Evolutionary conservation across 352 stramenopile genomes (phyloP).

Genomic region (Globisporangium splendens): DNA sequence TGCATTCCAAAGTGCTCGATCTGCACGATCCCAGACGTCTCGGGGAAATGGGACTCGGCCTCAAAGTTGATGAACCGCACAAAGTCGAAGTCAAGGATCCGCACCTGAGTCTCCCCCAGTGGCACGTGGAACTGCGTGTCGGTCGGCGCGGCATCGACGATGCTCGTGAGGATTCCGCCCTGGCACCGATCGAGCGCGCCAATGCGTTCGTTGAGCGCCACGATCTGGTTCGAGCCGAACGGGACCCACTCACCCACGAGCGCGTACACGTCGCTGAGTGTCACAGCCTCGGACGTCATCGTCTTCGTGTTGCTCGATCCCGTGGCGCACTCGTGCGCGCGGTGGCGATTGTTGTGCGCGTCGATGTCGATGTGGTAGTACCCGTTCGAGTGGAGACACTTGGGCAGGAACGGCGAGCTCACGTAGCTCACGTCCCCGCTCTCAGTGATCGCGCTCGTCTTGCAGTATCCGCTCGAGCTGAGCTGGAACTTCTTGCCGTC

Average conservation of each 20-base stretch:
- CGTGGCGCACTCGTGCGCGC: conserved; percentile 80
- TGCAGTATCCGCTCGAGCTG: conserved; percentile 77
- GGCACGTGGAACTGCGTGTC: conserved; percentile 83
- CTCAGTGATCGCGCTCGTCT: conserved; percentile 92
- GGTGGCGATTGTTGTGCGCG: conserved; percentile 91
- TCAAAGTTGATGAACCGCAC: conserved; percentile 98
- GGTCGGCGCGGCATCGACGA: conserved; percentile 84
- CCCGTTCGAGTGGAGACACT: conserved; percentile 90
- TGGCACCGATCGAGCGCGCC: conserved; percentile 95
- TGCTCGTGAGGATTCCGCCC: conserved; percentile 94
- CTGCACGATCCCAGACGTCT: conserved; percentile 93
- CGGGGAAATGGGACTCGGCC: conserved; percentile 95
- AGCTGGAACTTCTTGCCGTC: conserved; percentile 79
- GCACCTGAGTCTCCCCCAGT: conserved; percentile 92
- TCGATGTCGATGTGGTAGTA: conserved; percentile 70
- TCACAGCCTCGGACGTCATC: conserved; percentile 92
- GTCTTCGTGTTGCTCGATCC: conserved; percentile 86
- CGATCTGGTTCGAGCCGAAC: conserved; percentile 97
- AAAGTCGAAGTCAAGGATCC: conserved; percentile 97
- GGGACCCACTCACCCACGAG: conserved; percentile 98
- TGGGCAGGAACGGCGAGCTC: conserved; percentile 94
- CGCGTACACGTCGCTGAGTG: conserved; percentile 93
- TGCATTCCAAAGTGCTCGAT: conserved; percentile 96
- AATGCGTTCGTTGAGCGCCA: conserved; percentile 96
- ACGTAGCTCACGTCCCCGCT: conserved; percentile 98